phyloP scores from a whole-genome alignment of 345 rosid genomes.

The Odontarrhena argentea region DNA sequence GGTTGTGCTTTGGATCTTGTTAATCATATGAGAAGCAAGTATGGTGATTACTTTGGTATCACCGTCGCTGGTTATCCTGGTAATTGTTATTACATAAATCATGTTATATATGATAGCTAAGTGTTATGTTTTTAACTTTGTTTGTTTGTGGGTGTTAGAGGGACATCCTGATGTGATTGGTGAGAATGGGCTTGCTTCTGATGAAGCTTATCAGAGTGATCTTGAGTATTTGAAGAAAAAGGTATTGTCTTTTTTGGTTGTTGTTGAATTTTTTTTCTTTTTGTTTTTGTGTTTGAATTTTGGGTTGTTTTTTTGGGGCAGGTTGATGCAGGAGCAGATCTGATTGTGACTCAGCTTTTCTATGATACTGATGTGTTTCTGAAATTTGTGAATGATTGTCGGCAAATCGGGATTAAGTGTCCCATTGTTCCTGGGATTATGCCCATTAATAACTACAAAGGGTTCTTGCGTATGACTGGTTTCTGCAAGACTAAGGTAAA shows the following conservation, averaged over 20 bases:
- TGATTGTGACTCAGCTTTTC: constrained; percentile 81
- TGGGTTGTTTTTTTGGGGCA: constrained; percentile 33
- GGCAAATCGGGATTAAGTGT: constrained; percentile 81
- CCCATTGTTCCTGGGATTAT: constrained; percentile 97
- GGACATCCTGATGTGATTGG: constrained; percentile 92
- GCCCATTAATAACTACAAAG: constrained; percentile 94
- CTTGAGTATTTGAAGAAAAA: constrained; percentile 88
- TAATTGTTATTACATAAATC: constrained; percentile 15
- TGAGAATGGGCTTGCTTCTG: constrained; percentile 66
- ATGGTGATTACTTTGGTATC: constrained; percentile 91
- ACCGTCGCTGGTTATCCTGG: constrained; percentile 99
- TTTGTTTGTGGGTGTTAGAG: constrained; percentile 49
- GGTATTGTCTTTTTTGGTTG: constrained; percentile 44
- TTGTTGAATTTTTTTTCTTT: constrained; percentile 15
- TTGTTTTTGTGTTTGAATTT: too few relatives aligned
- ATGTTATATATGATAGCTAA: too few relatives aligned
- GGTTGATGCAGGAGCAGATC: constrained; percentile 99
- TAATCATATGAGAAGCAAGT: constrained; percentile 68
- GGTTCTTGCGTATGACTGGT: constrained; percentile 93
- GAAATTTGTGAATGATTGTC: constrained; percentile 92
- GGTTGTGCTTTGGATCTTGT: constrained; percentile 96
- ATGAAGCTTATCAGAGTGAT: constrained; percentile 74
- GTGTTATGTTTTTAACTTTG: background rate
- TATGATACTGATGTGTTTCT: constrained; percentile 92
- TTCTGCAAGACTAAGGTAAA: constrained; percentile 92